A percentile compares a stretch with the other conserved stretches of the same genome.
Conservation (phyloP, 2,329 filamentous ascomycete genomes). For the Trematosphaeria pertusa region DNA sequence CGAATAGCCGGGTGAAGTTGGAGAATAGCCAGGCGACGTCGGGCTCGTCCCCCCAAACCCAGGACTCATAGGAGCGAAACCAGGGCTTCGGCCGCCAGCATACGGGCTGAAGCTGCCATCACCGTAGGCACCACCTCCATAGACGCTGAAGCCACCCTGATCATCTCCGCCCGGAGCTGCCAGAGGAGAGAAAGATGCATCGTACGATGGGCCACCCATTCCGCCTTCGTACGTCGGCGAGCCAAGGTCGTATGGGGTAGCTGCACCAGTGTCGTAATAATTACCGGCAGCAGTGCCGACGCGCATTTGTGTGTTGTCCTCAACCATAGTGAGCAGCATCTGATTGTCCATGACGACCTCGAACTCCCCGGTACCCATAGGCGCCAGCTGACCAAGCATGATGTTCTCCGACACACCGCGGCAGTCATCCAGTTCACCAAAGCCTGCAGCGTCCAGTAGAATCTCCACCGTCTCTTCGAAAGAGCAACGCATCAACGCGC, state of each 20-base stretch:
- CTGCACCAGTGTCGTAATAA: constrained; percentile 77
- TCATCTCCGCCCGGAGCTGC: constrained; percentile 69
- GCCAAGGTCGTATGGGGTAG: constrained; percentile 87
- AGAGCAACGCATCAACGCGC: constrained; percentile 98
- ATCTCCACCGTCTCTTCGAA: constrained; percentile 99
- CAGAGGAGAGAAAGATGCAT: constrained; percentile 76
- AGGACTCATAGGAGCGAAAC: constrained; percentile 73
- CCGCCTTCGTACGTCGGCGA: constrained; percentile 68
- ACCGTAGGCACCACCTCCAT: constrained; percentile 72
- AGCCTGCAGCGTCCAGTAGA: constrained; percentile 90
- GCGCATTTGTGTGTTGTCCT: constrained; percentile 81
- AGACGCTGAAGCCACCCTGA: constrained; percentile 65
- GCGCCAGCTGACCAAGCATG: constrained; percentile 96
- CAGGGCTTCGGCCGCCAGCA: constrained; percentile 68
- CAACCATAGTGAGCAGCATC: constrained; percentile 94
- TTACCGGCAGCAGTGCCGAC: constrained; percentile 75
- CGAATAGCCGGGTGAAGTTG: constrained; percentile 49
- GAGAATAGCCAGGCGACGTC: constrained; percentile 48
- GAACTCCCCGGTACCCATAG: constrained; percentile 96
- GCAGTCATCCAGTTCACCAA: constrained; percentile 96
- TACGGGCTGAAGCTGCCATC: constrained; percentile 72
- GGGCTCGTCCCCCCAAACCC: constrained; percentile 64
- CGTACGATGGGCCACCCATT: constrained; percentile 66
- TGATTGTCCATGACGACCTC: constrained; percentile 91
- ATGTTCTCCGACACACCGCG: constrained; percentile 98